Base-by-base conservation (phyloP, 208 protist species). In the Trypanosoma platydactyli region DNA sequence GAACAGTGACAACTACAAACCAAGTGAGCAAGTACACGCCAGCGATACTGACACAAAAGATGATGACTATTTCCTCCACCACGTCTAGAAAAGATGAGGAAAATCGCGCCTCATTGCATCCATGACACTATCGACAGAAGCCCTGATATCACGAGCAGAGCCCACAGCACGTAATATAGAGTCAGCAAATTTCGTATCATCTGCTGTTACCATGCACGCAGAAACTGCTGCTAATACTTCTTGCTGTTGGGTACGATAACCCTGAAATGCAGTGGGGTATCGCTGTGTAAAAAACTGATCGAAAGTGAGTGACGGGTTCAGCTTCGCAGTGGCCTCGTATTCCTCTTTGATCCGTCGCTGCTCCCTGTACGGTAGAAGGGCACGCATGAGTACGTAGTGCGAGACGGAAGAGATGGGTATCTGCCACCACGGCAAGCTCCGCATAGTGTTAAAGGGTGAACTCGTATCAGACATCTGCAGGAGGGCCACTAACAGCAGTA, bases 401-500 rank as follows among this genome's bases (percentile, higher is more conserved):
- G 86, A 66, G 12, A 77, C 68, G 0, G 81, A 80, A 15, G 71
- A 62, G 20, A 88, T 76, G 15, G 89, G 86, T 30, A 93, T 73
- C 63, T 92, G 79, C 80, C 84, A 91, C 86, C 84, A 93, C 42
- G 79, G 78, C 29, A 92, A 65, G 22, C 77, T 84, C 51, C 87
- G 82, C 83, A 91, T 75, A 53, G 76, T 76, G 62, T 82, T 74
- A 51, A 92, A 75, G 42, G 82, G 61, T 18, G 80, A 91, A 61
- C 83, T 81, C 15, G 58, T 16, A 52, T 86, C 80, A 9, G 73
- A 57, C 29, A 93, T 48, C 41, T 79, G 80, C 29, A 79, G 45
- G 45, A 93, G 51, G 24, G 79, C 6, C 48, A 88, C 38, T 29
- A 92, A 51, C 15, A 89, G 69, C 35, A 90, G 27, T 1, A 93